A percentile compares a stretch with the other conserved stretches of the same genome.
Evolutionary conservation across 2,329 filamentous ascomycete species (phyloP).

Genomic region (Purpureocillium takamizusanense): DNA sequence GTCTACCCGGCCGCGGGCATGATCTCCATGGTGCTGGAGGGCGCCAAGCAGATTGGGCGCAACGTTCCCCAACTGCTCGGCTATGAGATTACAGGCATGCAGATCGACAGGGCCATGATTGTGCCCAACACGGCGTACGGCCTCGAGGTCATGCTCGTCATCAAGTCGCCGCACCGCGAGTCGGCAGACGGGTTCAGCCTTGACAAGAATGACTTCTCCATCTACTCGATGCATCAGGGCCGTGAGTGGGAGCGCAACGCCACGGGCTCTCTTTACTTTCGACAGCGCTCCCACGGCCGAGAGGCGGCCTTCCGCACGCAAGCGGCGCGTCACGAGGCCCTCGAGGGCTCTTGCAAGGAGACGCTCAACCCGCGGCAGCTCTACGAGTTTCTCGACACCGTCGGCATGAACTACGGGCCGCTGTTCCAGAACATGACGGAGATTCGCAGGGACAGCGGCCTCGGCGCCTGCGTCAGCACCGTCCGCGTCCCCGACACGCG

Average conservation of each 20-base stretch:
- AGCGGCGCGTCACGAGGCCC: conserved; percentile 11
- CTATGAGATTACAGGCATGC: conserved; percentile 35
- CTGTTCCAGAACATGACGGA: conserved; percentile 39
- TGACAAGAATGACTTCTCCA: conserved; percentile 24
- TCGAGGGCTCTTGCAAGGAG: conserved; percentile 20
- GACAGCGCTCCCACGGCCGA: conserved; percentile 13
- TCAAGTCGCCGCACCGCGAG: conserved; percentile 21
- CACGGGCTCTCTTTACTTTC: conserved; percentile 20
- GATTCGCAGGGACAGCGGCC: conserved; percentile 18
- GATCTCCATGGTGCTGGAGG: conserved; percentile 39
- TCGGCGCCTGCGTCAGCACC: conserved; percentile 21
- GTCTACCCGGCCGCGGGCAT: conserved; percentile 44
- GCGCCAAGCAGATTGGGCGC: conserved; percentile 28
- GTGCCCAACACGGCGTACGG: conserved; percentile 36
- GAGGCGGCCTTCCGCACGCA: conserved; percentile 11
- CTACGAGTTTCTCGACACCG: conserved; percentile 39
- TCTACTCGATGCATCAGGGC: conserved; percentile 35
- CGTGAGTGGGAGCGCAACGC: conserved; percentile 35
- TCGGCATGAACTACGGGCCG: conserved; percentile 43
- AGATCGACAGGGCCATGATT: conserved; percentile 41
- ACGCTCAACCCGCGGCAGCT: conserved; percentile 32
- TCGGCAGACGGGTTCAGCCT: not conserved
- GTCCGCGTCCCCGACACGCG: conserved; percentile 39
- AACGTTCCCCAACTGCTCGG: conserved; percentile 17
- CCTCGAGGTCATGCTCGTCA: conserved; percentile 39